Evolutionary conservation across 1,139 yeast species (phyloP).

Genomic region (Pichia sp.): DNA sequence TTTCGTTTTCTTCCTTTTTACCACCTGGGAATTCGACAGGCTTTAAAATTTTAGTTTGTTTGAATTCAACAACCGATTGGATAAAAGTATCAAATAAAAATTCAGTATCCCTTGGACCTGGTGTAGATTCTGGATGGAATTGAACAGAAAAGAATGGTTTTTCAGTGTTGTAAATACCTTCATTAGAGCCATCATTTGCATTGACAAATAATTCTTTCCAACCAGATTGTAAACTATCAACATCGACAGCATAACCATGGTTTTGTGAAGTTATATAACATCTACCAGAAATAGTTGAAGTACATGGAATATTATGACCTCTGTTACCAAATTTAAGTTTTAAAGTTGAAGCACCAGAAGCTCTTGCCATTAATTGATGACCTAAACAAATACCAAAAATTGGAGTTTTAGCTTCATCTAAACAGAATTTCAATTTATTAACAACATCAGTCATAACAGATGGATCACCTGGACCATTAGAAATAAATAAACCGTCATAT

Average conservation of each 20-base stretch:
- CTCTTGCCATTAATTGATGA: constrained; percentile 94
- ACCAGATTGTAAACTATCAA: constrained; percentile 59
- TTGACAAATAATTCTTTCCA: constrained; percentile 96
- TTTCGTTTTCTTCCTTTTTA: constrained; percentile 59
- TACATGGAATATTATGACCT: constrained; percentile 99
- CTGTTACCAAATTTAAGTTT: constrained; percentile 98
- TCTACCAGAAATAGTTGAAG: constrained; percentile 86
- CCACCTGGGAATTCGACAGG: constrained; percentile 94
- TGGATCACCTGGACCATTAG: constrained; percentile 99
- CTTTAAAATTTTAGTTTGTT: constrained; percentile 48
- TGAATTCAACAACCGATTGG: constrained; percentile 64
- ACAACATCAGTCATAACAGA: constrained; percentile 69
- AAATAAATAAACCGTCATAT: constrained; percentile 91
- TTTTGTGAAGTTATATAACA: constrained; percentile 99
- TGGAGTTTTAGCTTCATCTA: constrained; percentile 64
- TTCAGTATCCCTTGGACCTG: constrained; percentile 99
- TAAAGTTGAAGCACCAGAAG: constrained; percentile 87
- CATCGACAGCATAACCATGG: constrained; percentile 97
- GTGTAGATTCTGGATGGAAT: constrained; percentile 99
- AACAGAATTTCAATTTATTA: constrained; percentile 48
- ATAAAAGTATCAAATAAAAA: constrained; percentile 93
- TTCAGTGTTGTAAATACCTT: constrained; percentile 89
- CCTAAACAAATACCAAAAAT: constrained; percentile 98
- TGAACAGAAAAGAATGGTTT: constrained; percentile 97
- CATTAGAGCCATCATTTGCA: constrained; percentile 96